A percentile compares a stretch with the other conserved stretches of the same genome.
phyloP scores from a whole-genome alignment of 805 yeast species.

The Cyberlindnera suaveolens region DNA sequence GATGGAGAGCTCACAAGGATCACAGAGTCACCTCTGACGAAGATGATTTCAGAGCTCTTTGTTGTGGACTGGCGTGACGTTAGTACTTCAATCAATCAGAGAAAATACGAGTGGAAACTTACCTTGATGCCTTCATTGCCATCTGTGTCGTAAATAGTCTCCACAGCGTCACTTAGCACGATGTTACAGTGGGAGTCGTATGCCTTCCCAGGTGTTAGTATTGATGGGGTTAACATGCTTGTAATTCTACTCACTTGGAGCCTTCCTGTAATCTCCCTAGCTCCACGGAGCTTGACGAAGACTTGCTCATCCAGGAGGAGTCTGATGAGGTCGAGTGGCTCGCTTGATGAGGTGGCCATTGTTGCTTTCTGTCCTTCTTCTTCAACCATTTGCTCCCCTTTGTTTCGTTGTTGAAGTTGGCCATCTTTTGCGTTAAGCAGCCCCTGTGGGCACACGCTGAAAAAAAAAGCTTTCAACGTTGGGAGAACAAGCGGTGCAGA shows the following conservation, averaged over 20 bases:
- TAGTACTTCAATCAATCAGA: background rate
- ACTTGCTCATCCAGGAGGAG: constrained; percentile 82
- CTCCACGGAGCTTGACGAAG: constrained; percentile 86
- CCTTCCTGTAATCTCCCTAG: constrained; percentile 85
- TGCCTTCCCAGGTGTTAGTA: constrained; percentile 36
- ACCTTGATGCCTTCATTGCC: constrained; percentile 29
- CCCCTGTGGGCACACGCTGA: background rate
- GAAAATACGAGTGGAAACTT: background rate
- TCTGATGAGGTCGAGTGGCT: constrained; percentile 88
- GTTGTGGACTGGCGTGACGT: constrained; percentile 16
- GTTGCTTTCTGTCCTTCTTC: background rate
- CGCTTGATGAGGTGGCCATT: constrained; percentile 30
- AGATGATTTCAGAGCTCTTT: constrained; percentile 78
- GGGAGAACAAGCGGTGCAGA: background rate
- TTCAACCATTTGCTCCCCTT: background rate
- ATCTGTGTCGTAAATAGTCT: constrained; percentile 58
- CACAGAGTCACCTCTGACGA: constrained; percentile 97
- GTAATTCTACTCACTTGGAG: constrained; percentile 52
- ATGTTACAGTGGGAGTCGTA: constrained; percentile 96
- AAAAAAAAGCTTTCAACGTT: constrained; percentile 1
- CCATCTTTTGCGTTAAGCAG: background rate
- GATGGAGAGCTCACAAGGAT: constrained; percentile 49
- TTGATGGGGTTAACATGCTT: no score
- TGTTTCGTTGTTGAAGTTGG: background rate
- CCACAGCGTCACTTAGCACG: constrained; percentile 89